Evolutionary conservation across 2,329 filamentous ascomycete genomes (phyloP).

Genomic region (Aspergillus sp.): DNA sequence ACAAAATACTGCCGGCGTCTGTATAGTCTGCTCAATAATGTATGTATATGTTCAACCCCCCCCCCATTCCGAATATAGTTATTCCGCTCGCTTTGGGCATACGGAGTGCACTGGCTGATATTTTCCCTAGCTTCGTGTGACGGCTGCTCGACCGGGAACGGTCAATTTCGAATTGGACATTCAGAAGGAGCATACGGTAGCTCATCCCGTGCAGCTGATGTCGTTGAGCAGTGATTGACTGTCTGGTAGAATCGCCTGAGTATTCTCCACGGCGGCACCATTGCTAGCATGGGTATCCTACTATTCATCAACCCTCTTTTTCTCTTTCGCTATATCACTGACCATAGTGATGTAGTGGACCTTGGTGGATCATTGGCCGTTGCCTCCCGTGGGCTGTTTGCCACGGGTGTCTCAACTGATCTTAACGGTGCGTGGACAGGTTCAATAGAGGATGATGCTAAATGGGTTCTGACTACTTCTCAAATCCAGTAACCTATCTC

Average conservation of each 20-base stretch:
- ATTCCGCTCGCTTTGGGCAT: background rate
- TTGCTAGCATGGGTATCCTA: constrained; percentile 57
- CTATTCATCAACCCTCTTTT: background rate
- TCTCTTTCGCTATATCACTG: background rate
- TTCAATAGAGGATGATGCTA: background rate
- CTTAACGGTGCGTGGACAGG: constrained; percentile 50
- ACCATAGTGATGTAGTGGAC: constrained; percentile 51
- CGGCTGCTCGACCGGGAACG: constrained; percentile 58
- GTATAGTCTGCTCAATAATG: constrained; percentile 39
- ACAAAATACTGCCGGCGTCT: background rate
- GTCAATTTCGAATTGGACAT: constrained; percentile 67
- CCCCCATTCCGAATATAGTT: background rate
- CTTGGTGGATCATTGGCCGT: constrained; percentile 66
- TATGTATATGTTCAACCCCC: constrained; percentile 25
- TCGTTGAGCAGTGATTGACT: constrained; percentile 2
- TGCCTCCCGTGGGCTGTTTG: constrained; percentile 63
- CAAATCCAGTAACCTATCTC: constrained; percentile 58
- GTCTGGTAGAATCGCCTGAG: constrained; percentile 58
- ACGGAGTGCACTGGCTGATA: constrained; percentile 2
- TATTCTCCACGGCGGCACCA: constrained; percentile 67
- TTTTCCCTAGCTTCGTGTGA: constrained; percentile 56
- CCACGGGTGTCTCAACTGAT: constrained; percentile 67
- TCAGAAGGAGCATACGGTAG: constrained; percentile 64
- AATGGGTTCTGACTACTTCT: background rate
- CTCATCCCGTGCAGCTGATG: background rate